Conservation (phyloP, 2,329 filamentous ascomycete species). For the Myriosclerotinia curreyana region DNA sequence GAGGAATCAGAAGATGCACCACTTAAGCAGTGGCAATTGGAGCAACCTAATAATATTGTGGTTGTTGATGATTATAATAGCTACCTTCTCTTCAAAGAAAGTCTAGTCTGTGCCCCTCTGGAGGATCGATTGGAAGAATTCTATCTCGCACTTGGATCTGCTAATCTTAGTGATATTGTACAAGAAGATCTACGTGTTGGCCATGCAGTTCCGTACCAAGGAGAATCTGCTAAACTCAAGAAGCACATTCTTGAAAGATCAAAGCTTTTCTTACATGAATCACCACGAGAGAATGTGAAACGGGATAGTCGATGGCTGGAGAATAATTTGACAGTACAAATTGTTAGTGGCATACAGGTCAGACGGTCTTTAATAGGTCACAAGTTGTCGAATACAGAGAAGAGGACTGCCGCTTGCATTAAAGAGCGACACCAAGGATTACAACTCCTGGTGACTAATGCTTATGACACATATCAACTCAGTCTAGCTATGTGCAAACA, state of each 20-base stretch:
- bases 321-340: slow-evolving; percentile 73
- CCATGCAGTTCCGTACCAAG: slow-evolving; percentile 61
- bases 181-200: slow-evolving; percentile 70
- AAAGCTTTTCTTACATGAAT: slow-evolving; percentile 83
- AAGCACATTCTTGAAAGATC: slow-evolving; percentile 84
- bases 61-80: slow-evolving; percentile 86
- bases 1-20: slow-evolving; percentile 46
- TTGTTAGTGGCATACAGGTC: slow-evolving; percentile 75
- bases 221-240: slow-evolving; percentile 64
- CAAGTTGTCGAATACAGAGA: slow-evolving; percentile 67
- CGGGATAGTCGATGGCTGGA: slow-evolving; percentile 91
- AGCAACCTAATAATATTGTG: slow-evolving; percentile 67
- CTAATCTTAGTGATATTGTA: slow-evolving; percentile 71
- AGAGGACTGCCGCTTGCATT: slow-evolving; percentile 69
- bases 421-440: slow-evolving; percentile 53
- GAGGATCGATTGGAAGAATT: slow-evolving; percentile 84
- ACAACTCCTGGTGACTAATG: slow-evolving; percentile 68
- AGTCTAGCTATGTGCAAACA: slow-evolving; percentile 81
- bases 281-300: slow-evolving; percentile 67
- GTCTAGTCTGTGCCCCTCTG: slow-evolving; percentile 81
- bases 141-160: slow-evolving; percentile 76
- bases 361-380: slow-evolving; percentile 72
- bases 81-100: slow-evolving; percentile 82
- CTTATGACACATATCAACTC: slow-evolving; percentile 85
- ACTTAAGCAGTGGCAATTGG: slow-evolving; percentile 63